These are phyloP conservation scores for Ceratobasidium theobromae DNA, from an alignment of 1,284 basidiomycete genomes.

Conservation along the genomic window DNA sequence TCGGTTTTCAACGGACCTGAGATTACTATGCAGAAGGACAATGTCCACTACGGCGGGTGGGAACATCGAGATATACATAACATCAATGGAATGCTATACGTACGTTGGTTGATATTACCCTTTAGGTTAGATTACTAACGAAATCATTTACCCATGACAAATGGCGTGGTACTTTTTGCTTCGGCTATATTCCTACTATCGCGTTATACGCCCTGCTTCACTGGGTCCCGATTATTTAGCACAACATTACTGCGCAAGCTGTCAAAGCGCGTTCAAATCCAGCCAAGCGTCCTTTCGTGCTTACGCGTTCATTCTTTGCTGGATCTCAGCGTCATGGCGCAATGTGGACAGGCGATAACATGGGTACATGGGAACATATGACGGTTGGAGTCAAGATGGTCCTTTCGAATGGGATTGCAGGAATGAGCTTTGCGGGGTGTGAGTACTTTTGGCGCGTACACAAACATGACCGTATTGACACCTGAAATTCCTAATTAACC, in stretches of 20 bases:
- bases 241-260: slow-evolving; percentile 85
- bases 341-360: slow-evolving; percentile 98
- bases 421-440: slow-evolving; percentile 93
- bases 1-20: slow-evolving; percentile 98
- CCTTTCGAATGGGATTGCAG: slow-evolving; percentile 86
- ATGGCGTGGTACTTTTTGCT: slow-evolving; percentile 26
- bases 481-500: neutral
- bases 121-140: neutral
- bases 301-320: slow-evolving; percentile 92
- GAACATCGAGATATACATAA: slow-evolving; percentile 97
- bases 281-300: slow-evolving; percentile 86
- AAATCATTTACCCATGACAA: neutral
- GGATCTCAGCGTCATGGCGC: slow-evolving; percentile 96
- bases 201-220: slow-evolving; percentile 1
- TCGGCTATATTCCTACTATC: slow-evolving; percentile 41
- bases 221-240: slow-evolving; percentile 48
- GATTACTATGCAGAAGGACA: slow-evolving; percentile 95
- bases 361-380: slow-evolving; percentile 98
- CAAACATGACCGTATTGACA: neutral
- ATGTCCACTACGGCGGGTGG: slow-evolving; percentile 90
- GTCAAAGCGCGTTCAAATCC: slow-evolving; percentile 73
- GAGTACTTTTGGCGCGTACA: slow-evolving; percentile 43
- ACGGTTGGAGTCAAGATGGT: slow-evolving; percentile 93
- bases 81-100: slow-evolving; percentile 80
- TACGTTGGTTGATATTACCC: slow-evolving; percentile 14